phyloP scores from a whole-genome alignment of 2,329 filamentous ascomycete species.

The Aspergillus fumigatiaffinis region DNA sequence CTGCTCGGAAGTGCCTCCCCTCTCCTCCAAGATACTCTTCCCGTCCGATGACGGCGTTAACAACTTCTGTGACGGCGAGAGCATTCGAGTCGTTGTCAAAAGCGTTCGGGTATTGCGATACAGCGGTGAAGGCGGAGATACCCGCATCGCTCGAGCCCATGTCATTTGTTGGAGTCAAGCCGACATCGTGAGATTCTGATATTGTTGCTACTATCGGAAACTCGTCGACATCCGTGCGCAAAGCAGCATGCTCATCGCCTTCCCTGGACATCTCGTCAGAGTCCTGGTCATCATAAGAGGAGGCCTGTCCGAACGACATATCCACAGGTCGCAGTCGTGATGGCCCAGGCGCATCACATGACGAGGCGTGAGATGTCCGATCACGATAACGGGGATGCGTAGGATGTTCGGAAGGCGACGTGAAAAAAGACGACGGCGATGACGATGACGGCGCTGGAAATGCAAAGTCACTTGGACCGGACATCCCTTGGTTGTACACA shows the following conservation, averaged over 20 bases:
- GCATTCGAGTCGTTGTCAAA: conserved; percentile 16
- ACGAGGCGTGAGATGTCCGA: conserved; percentile 6
- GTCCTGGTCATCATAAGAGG: conserved; percentile 2
- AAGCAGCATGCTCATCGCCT: not conserved
- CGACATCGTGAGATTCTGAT: not conserved
- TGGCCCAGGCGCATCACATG: conserved; percentile 11
- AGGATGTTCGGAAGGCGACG: not conserved
- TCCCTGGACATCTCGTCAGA: not conserved
- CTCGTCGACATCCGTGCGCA: not conserved
- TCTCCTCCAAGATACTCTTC: conserved; percentile 4
- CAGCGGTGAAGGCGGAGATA: conserved; percentile 27
- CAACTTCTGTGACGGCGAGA: conserved; percentile 23
- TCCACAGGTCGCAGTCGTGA: conserved; percentile 6
- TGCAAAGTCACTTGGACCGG: conserved; percentile 9
- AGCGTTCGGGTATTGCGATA: conserved; percentile 24
- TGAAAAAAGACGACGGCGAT: conserved; percentile 1
- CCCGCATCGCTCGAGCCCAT: conserved; percentile 15
- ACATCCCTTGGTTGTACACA: conserved; percentile 15
- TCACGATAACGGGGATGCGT: conserved; percentile 8
- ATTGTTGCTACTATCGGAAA: not conserved
- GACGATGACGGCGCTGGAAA: conserved; percentile 9
- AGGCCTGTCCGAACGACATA: conserved; percentile 4
- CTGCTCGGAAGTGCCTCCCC: not conserved
- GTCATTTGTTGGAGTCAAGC: not conserved
- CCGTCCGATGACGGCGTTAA: conserved; percentile 24